phyloP scores from a whole-genome alignment of 164 flowering plant species.

The Buxus sempervirens region DNA sequence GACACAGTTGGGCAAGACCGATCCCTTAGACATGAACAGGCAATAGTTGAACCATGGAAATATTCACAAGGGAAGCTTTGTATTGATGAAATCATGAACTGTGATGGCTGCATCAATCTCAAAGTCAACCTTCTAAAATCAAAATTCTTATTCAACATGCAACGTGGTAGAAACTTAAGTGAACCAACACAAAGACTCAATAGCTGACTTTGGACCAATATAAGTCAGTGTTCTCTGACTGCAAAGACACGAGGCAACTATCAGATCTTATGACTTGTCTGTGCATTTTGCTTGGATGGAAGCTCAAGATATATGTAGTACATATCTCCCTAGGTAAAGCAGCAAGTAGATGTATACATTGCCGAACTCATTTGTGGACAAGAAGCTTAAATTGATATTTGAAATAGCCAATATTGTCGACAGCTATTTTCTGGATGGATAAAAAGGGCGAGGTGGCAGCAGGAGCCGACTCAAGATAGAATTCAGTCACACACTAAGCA shows the following conservation, averaged over 20 bases:
- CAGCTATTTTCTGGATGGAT: slow-evolving; percentile 52
- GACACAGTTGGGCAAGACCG: slow-evolving; percentile 73
- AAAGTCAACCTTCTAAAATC: slow-evolving; percentile 63
- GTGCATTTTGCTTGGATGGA: background rate
- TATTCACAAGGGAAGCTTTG: slow-evolving; percentile 70
- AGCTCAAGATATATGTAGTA: slow-evolving; percentile 10
- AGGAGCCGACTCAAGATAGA: slow-evolving; percentile 38
- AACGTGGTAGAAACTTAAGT: slow-evolving; percentile 82
- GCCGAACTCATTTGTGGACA: slow-evolving; percentile 84
- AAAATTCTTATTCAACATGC: slow-evolving; percentile 53
- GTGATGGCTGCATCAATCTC: slow-evolving; percentile 67
- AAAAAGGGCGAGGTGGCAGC: slow-evolving; percentile 68
- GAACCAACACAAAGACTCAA: slow-evolving; percentile 48
- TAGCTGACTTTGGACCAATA: slow-evolving; percentile 77
- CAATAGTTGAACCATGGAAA: slow-evolving; percentile 70
- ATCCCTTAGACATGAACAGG: slow-evolving; percentile 84
- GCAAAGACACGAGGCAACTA: slow-evolving; percentile 42
- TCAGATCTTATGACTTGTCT: slow-evolving; percentile 9
- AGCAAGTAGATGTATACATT: slow-evolving; percentile 53
- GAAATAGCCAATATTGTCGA: slow-evolving; percentile 49
- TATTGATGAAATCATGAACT: slow-evolving; percentile 64
- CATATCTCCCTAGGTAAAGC: no score
- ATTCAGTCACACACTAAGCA: no score
- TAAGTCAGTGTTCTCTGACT: slow-evolving; percentile 61
- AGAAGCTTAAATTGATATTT: slow-evolving; percentile 54